A percentile compares a stretch with the other conserved stretches of the same genome.
These are phyloP conservation scores for Claviceps sp. DNA, from an alignment of 2,329 filamentous ascomycete species.

Conservation along the genomic window DNA sequence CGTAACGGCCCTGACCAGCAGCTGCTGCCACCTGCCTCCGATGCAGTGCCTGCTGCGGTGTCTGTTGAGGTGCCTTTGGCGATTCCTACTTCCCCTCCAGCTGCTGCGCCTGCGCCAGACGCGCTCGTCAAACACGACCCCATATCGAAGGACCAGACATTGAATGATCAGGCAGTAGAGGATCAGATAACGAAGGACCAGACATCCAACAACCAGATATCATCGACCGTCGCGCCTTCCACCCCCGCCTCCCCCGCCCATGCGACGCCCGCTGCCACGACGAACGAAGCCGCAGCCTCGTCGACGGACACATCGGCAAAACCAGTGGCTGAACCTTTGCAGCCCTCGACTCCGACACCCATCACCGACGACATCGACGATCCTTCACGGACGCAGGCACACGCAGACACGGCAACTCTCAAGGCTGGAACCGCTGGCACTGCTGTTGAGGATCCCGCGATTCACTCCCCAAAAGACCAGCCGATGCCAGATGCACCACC, in stretches of 20 bases:
- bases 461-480: slow-evolving; percentile 6
- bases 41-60: slow-evolving; percentile 1
- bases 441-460: background rate
- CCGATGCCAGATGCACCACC: slow-evolving; percentile 8
- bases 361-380: background rate
- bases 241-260: background rate
- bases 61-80: background rate
- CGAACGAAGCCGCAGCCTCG: background rate
- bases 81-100: background rate
- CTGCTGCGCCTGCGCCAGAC: slow-evolving; percentile 3
- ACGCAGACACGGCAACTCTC: background rate
- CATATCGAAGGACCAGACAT: background rate
- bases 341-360: slow-evolving; percentile 6
- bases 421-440: background rate
- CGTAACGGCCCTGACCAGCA: slow-evolving; percentile 14
- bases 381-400: background rate
- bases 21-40: background rate
- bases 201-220: no score
- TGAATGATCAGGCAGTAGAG: no score
- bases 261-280: background rate
- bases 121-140: background rate
- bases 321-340: background rate
- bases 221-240: background rate
- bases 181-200: no score
- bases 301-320: background rate